These are phyloP conservation scores for Laburnicola sp. DNA, from an alignment of 2,329 filamentous ascomycete species.

Conservation along the genomic window DNA sequence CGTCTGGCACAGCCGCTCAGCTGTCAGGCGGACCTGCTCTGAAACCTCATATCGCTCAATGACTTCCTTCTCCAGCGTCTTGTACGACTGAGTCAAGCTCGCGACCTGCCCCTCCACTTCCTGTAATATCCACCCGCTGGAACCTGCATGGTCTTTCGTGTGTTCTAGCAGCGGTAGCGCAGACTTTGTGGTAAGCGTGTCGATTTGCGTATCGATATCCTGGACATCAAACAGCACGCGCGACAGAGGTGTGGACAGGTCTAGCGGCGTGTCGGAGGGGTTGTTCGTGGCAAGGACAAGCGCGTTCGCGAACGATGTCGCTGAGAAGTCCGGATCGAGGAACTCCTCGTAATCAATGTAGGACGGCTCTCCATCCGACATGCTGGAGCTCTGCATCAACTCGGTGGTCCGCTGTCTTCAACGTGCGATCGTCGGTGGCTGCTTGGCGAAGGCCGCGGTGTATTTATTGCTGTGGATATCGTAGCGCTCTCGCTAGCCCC, in stretches of 20 bases:
- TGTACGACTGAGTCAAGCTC: constrained; percentile 81
- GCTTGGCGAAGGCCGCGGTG: constrained; percentile 10
- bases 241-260: constrained; percentile 91
- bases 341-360: constrained; percentile 98
- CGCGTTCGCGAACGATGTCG: constrained; percentile 81
- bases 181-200: constrained; percentile 80
- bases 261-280: constrained; percentile 82
- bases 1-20: constrained; percentile 78
- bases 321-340: constrained; percentile 78
- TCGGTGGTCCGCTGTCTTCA: neutral
- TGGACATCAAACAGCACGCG: constrained; percentile 95
- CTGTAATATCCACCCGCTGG: constrained; percentile 71
- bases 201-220: constrained; percentile 95
- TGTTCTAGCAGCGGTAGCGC: constrained; percentile 79
- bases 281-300: constrained; percentile 92
- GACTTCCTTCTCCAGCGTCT: constrained; percentile 83
- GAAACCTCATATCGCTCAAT: constrained; percentile 82
- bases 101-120: constrained; percentile 80
- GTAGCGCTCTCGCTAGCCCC: constrained; percentile 17
- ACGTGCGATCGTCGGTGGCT: constrained; percentile 3
- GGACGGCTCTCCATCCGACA: constrained; percentile 62
- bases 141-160: constrained; percentile 72
- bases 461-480: neutral
- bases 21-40: constrained; percentile 76
- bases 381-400: constrained; percentile 17